Conservation (phyloP, 2,329 filamentous ascomycete genomes). For the Xylariaceae sp. region DNA sequence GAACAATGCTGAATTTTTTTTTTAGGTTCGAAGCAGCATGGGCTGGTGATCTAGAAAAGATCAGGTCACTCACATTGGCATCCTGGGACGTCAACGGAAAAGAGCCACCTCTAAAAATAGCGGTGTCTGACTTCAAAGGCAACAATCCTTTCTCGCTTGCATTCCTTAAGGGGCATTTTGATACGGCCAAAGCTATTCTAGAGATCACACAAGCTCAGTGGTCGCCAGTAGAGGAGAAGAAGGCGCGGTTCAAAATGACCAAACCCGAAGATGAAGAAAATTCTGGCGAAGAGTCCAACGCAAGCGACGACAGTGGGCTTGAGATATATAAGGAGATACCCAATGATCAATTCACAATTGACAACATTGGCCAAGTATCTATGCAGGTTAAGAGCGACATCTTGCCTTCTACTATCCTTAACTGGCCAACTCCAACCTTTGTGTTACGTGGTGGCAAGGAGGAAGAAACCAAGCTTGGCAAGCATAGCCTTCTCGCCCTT, state of each 20-base stretch:
- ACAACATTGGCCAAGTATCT: constrained; percentile 73
- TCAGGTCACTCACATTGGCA: constrained; percentile 68
- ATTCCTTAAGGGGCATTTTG: constrained; percentile 67
- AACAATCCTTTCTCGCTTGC: constrained; percentile 72
- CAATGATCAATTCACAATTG: constrained; percentile 73
- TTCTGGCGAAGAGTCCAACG: constrained; percentile 45
- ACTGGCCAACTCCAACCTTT: constrained; percentile 45
- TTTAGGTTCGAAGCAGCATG: constrained; percentile 74
- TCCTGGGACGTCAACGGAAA: constrained; percentile 61
- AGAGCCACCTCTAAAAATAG: constrained; percentile 67
- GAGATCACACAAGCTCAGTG: constrained; percentile 76
- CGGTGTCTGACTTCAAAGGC: constrained; percentile 56
- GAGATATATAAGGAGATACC: constrained; percentile 61
- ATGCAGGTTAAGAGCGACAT: constrained; percentile 70
- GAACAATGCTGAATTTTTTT: constrained; percentile 33
- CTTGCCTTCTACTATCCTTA: constrained; percentile 60
- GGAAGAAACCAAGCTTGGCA: constrained; percentile 29
- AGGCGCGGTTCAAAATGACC: constrained; percentile 56
- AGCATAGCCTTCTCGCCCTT: constrained; percentile 47
- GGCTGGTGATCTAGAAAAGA: constrained; percentile 68
- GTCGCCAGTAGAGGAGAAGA: constrained; percentile 58
- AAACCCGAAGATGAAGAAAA: constrained; percentile 43
- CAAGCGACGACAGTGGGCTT: constrained; percentile 46
- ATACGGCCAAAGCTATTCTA: constrained; percentile 69
- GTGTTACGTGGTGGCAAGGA: constrained; percentile 39